Evolutionary conservation across 345 rosid genomes (phyloP).

Genomic region (Cardamine occulta): DNA sequence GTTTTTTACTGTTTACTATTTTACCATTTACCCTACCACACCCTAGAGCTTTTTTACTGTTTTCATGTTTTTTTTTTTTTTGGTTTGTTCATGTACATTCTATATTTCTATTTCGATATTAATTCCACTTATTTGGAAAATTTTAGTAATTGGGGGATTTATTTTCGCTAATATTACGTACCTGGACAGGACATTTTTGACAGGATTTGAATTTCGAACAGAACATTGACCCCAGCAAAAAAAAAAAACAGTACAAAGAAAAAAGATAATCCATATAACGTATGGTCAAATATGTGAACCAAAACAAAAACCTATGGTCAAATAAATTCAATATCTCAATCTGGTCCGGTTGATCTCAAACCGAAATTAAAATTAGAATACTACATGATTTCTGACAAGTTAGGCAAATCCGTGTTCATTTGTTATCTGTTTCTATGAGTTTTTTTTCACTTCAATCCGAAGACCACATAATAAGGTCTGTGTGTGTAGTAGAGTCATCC

Average conservation of each 20-base stretch:
- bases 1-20: not conserved
- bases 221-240: not conserved
- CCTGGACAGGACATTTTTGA: not conserved
- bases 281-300: not conserved
- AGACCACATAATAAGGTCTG: not conserved
- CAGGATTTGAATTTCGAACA: not conserved
- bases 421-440: not conserved
- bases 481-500: conserved; percentile 1
- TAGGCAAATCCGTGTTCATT: not conserved
- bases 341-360: conserved; percentile 3
- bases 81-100: not conserved
- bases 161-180: not conserved
- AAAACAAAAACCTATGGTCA: not conserved
- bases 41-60: conserved; percentile 7
- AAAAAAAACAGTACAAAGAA: not conserved
- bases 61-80: not conserved
- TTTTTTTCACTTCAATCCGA: conserved; percentile 15
- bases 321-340: not conserved
- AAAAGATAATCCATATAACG: not conserved
- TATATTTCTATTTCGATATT: not conserved
- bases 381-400: not conserved
- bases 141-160: not conserved
- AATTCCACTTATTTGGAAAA: not conserved
- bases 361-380: not conserved
- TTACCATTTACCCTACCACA: not conserved